Evolutionary conservation across 108 stramenopile species (phyloP), one percentile per base, ranked within the genome.

Genomic region (Cyclotella baltica): DNA sequence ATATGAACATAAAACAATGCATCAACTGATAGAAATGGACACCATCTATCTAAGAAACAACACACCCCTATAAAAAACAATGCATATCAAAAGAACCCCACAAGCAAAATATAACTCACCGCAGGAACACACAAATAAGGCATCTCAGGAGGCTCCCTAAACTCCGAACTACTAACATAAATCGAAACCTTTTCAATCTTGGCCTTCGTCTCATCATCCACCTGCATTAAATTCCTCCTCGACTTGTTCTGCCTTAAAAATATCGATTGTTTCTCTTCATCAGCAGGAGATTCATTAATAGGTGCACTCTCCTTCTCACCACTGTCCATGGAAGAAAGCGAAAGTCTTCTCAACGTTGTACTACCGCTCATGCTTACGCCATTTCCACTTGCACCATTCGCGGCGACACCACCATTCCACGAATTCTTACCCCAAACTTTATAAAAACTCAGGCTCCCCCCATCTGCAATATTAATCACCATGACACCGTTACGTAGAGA

Each of bases 71-170:
- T n/a, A 4, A 52, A 52, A n/a, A n/a, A 52, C n/a, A 20, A 13
- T n/a, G n/a, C 19, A 20, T n/a, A 52, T n/a, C 19, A 13, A 4
- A 10, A 20, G 18, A 52, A 52, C 10, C 19, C 51, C 11, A n/a
- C 10, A 20, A n/a, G n/a, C 51, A 52, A 10, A 52, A 52, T n/a
- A 52, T n/a, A 13, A 52, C 51, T 52, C n/a, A 52, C 40, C 48
- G 67, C 67, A 9, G 67, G 67, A 19, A 67, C 50, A 18, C 22
- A 19, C 16, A 67, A 33, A 33, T 67, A 67, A 0, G 67, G 67
- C 67, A 67, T 67, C 47, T 67, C 67, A 5, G 35, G 29, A 33
- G 67, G 67, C 11, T 67, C 67, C 30, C 47, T 50, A 50, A 67
- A 67, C 27, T 50, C 48, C 11, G 18, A 4, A 33, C 30, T 67